phyloP scores from a whole-genome alignment of 768 basidiomycete species.

The Clitopilus passeckerianus region DNA sequence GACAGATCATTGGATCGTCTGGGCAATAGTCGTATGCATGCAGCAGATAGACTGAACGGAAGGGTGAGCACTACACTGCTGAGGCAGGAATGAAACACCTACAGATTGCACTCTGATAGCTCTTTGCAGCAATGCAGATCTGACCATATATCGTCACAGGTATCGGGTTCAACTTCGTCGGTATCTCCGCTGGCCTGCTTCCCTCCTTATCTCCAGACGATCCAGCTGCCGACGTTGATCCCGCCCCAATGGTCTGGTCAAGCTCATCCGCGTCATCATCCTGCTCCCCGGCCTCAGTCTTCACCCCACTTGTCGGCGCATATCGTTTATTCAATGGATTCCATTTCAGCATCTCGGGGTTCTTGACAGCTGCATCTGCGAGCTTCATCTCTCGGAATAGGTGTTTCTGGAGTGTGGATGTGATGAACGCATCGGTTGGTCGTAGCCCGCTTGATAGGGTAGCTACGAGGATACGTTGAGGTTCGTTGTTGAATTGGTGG shows the following conservation, averaged over 20 bases:
- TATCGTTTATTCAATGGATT: constrained; percentile 56
- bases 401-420: constrained; percentile 78
- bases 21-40: constrained; percentile 85
- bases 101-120: constrained; percentile 92
- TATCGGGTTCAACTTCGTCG: constrained; percentile 69
- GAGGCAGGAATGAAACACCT: constrained; percentile 21
- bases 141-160: constrained; percentile 76
- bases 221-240: constrained; percentile 5
- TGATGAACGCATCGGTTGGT: constrained; percentile 73
- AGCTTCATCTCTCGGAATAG: constrained; percentile 75
- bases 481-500: constrained; percentile 86
- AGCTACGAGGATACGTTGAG: constrained; percentile 71
- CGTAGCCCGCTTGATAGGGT: constrained; percentile 67
- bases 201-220: constrained; percentile 10
- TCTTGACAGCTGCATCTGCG: constrained; percentile 59
- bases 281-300: constrained; percentile 33
- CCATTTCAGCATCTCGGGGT: constrained; percentile 58
- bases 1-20: constrained; percentile 80
- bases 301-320: constrained; percentile 34
- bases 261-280: constrained; percentile 37
- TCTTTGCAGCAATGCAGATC: constrained; percentile 77
- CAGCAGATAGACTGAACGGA: constrained; percentile 73
- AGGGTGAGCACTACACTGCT: not conserved
- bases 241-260: constrained; percentile 8
- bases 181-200: constrained; percentile 30